phyloP scores from a whole-genome alignment of 2,329 filamentous ascomycete species.

The Tolypocladium album region DNA sequence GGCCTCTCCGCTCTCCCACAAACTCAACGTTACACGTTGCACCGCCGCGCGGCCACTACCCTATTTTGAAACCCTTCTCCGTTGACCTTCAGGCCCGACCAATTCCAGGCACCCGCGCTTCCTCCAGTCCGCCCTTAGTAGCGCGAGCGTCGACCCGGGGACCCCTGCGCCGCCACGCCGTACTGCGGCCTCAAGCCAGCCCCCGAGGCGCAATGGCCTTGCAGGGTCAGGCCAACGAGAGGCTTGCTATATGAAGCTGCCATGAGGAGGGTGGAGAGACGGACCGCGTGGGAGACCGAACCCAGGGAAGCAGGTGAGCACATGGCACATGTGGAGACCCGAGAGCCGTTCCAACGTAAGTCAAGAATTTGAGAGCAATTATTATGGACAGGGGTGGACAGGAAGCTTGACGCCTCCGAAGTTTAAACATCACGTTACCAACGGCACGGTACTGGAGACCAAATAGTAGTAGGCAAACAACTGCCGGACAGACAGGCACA shows the following conservation, averaged over 20 bases:
- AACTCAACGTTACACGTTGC: not conserved
- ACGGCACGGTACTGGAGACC: not conserved
- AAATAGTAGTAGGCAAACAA: not conserved
- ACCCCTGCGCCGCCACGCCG: not conserved
- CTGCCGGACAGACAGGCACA: not conserved
- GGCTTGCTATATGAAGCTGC: not conserved
- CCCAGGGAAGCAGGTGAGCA: not conserved
- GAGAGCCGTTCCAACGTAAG: not conserved
- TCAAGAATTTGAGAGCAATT: not conserved
- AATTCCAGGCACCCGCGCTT: not conserved
- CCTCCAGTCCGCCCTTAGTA: not conserved
- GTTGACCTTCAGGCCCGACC: not conserved
- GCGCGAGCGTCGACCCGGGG: not conserved
- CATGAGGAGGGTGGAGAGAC: not conserved
- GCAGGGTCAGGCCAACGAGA: not conserved
- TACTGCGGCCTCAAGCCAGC: not conserved
- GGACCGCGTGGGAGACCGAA: not conserved
- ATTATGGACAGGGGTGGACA: not conserved
- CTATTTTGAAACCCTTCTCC: not conserved
- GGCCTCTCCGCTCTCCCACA: not conserved
- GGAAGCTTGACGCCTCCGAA: not conserved
- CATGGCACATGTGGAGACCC: not conserved
- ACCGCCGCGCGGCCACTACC: not conserved
- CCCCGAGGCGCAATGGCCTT: not conserved
- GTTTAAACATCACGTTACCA: not conserved